These are phyloP conservation scores for Pugionium cornutum DNA, from an alignment of 345 rosid species.

Conservation along the genomic window DNA sequence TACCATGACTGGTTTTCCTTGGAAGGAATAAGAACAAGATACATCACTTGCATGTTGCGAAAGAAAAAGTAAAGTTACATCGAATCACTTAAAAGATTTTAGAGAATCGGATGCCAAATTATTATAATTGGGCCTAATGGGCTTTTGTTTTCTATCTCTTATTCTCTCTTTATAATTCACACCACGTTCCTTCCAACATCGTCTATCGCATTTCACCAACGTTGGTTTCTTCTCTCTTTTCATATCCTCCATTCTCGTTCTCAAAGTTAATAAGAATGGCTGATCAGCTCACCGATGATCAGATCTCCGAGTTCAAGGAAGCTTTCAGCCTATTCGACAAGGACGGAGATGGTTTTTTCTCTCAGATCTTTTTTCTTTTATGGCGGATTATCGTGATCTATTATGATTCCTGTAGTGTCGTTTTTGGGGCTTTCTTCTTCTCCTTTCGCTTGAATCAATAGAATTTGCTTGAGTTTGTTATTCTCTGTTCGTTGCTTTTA, in stretches of 20 bases:
- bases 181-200: background rate
- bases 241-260: background rate
- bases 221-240: slow-evolving; percentile 1
- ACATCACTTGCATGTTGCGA: background rate
- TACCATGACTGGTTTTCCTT: no score
- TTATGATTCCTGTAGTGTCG: background rate
- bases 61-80: background rate
- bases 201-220: slow-evolving; percentile 9
- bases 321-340: slow-evolving; percentile 55
- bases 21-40: no score
- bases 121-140: slow-evolving; percentile 23
- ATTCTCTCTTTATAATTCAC: slow-evolving; percentile 8
- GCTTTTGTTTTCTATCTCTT: background rate
- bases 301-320: slow-evolving; percentile 55
- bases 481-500: no score
- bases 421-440: background rate
- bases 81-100: background rate
- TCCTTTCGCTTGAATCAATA: background rate
- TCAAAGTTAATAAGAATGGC: slow-evolving; percentile 33
- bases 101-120: slow-evolving; percentile 23
- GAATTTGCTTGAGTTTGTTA: background rate
- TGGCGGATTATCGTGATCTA: background rate
- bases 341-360: slow-evolving; percentile 54
- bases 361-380: slow-evolving; percentile 16
- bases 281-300: slow-evolving; percentile 53